phyloP scores from a whole-genome alignment of 2,329 filamentous ascomycete species.

The Hypoxylon sp. region DNA sequence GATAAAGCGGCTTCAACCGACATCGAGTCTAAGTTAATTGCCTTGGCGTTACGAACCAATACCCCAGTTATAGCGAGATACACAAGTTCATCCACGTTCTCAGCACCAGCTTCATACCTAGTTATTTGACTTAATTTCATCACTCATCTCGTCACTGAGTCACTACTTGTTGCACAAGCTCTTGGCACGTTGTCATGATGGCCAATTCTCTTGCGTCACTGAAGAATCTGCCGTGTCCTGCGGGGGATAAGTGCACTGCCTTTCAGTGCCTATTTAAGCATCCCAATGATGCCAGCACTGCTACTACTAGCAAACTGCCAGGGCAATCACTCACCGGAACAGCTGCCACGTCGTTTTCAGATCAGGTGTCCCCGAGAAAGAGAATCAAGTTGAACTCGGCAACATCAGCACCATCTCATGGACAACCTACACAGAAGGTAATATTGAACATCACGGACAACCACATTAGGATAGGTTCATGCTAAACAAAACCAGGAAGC shows the following conservation, averaged over 20 bases:
- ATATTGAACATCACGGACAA: not conserved
- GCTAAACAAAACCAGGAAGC: constrained; percentile 12
- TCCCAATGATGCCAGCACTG: constrained; percentile 53
- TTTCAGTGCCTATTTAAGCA: constrained; percentile 68
- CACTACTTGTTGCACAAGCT: constrained; percentile 9
- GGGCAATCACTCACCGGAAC: constrained; percentile 12
- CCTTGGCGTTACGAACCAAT: not conserved
- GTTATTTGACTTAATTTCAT: constrained; percentile 1
- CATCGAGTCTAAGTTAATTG: not conserved
- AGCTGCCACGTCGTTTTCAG: constrained; percentile 19
- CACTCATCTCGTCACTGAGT: constrained; percentile 9
- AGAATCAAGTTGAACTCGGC: constrained; percentile 47
- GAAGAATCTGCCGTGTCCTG: constrained; percentile 67
- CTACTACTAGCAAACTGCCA: constrained; percentile 26
- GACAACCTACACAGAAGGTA: constrained; percentile 16
- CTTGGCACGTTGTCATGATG: constrained; percentile 43
- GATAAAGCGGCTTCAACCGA: constrained; percentile 5
- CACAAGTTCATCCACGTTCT: not conserved
- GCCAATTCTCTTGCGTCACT: constrained; percentile 55
- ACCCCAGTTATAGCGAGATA: constrained; percentile 1
- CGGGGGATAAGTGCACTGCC: constrained; percentile 63
- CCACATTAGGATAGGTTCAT: not conserved
- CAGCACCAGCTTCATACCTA: constrained; percentile 1
- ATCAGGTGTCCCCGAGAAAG: constrained; percentile 49
- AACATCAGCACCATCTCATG: constrained; percentile 25